Percentiles rank a stretch among this genome's conserved stretches.
These are phyloP conservation scores for Mycena chlorophos DNA, from an alignment of 768 basidiomycete genomes.

Conservation along the genomic window DNA sequence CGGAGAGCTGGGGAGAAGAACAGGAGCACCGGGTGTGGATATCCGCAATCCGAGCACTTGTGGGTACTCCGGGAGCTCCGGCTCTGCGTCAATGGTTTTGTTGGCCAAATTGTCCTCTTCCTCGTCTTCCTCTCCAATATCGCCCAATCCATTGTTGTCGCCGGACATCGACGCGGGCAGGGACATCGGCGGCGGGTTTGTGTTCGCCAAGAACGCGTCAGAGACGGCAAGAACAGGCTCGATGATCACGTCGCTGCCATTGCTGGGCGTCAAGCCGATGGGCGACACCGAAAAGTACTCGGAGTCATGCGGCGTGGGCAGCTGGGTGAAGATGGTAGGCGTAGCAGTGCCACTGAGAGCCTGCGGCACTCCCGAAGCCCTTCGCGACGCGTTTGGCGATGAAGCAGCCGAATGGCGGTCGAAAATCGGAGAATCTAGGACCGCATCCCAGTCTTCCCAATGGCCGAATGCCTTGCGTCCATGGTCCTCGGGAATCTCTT, in stretches of 20 bases:
- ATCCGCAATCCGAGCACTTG: constrained; percentile 63
- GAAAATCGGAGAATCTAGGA: constrained; percentile 44
- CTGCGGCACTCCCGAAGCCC: neutral
- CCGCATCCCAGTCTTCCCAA: constrained; percentile 48
- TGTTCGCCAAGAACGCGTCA: constrained; percentile 24
- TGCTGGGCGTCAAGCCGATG: constrained; percentile 18
- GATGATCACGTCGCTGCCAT: constrained; percentile 31
- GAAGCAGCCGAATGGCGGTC: constrained; percentile 18
- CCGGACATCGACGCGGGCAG: constrained; percentile 29
- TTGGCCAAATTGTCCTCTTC: constrained; percentile 38
- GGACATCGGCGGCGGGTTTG: constrained; percentile 41
- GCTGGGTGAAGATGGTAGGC: constrained; percentile 14
- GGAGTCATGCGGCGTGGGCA: constrained; percentile 19
- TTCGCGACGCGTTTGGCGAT: constrained; percentile 7
- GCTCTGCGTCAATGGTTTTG: constrained; percentile 7
- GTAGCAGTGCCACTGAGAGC: constrained; percentile 2
- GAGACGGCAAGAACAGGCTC: constrained; percentile 54
- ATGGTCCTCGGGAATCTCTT: constrained; percentile 44
- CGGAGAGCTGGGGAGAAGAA: constrained; percentile 24
- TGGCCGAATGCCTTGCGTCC: constrained; percentile 40
- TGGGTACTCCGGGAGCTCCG: constrained; percentile 26
- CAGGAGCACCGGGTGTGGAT: constrained; percentile 32
- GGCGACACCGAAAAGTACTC: constrained; percentile 19
- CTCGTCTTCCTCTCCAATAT: constrained; percentile 64
- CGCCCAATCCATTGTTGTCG: constrained; percentile 44